Conservation (phyloP, 78 protist genomes). For the Capsaspora owczarzaki region DNA sequence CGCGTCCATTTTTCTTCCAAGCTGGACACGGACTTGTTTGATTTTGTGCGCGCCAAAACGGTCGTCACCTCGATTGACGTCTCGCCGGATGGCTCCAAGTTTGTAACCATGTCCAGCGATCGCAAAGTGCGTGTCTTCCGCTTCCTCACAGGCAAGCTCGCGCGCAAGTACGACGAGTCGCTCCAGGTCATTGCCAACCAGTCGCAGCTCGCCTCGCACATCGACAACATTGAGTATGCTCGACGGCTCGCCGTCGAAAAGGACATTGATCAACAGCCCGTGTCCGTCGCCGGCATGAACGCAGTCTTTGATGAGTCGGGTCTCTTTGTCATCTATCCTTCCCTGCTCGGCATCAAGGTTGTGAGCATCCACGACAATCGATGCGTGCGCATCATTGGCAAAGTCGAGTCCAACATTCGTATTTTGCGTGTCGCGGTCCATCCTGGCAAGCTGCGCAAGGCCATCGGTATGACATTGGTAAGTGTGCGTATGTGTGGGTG, state of each 20-base stretch:
- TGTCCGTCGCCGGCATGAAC: neutral
- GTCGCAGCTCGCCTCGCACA: neutral
- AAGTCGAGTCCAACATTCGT: conserved; percentile 71
- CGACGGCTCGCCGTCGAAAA: conserved; percentile 77
- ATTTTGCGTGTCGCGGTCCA: too few relatives aligned
- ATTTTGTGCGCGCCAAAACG: conserved; percentile 38
- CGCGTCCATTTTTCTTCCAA: conserved; percentile 42
- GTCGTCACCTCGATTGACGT: conserved; percentile 39
- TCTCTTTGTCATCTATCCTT: conserved; percentile 70
- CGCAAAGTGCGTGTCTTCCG: conserved; percentile 56
- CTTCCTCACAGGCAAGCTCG: conserved; percentile 54
- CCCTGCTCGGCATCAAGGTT: conserved; percentile 77
- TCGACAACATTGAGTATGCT: conserved; percentile 81
- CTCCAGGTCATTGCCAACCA: neutral
- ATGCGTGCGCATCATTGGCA: conserved; percentile 71
- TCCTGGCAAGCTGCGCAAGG: too few relatives aligned
- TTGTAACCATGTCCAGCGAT: conserved; percentile 55
- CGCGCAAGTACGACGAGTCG: conserved; percentile 66
- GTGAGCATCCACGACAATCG: conserved; percentile 53
- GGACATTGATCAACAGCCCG: conserved; percentile 33
- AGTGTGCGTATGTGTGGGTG: too few relatives aligned
- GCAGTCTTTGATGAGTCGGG: conserved; percentile 78
- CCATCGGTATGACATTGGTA: too few relatives aligned
- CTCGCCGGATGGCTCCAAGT: conserved; percentile 46
- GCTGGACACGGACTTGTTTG: conserved; percentile 85